Conservation (phyloP, 148 eudicot genomes). For the Rhododendron williamsianum region DNA sequence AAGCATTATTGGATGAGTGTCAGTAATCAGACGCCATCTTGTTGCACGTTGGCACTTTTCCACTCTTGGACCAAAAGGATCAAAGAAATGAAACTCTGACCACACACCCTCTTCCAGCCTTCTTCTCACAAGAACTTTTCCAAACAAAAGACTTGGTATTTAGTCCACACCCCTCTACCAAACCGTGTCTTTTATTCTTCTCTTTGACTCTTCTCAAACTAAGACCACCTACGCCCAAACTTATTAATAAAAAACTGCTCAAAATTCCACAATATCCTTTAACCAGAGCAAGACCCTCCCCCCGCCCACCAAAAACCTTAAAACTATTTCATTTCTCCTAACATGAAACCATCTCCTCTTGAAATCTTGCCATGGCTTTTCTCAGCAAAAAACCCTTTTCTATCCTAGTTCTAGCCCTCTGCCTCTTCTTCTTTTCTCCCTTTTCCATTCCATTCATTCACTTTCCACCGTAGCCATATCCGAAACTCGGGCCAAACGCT, state of each 20-base stretch:
- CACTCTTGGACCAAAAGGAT: not conserved
- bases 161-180: slow-evolving; percentile 3
- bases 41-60: not conserved
- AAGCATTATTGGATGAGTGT: no score
- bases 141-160: slow-evolving; percentile 11
- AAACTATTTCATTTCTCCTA: not conserved
- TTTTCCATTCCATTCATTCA: slow-evolving; percentile 21
- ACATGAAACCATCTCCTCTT: slow-evolving; percentile 25
- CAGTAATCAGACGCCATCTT: not conserved
- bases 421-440: slow-evolving; percentile 9
- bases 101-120: not conserved
- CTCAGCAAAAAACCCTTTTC: not conserved
- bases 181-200: not conserved
- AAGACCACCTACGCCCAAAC: not conserved
- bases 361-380: slow-evolving; percentile 22
- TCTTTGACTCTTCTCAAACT: not conserved
- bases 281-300: not conserved
- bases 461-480: slow-evolving; percentile 75
- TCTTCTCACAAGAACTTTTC: not conserved
- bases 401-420: slow-evolving; percentile 12
- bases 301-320: no score
- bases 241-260: not conserved
- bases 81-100: not conserved
- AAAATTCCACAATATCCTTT: not conserved
- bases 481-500: slow-evolving; percentile 29